Conservation (phyloP, 2,329 filamentous ascomycete genomes). For the Fusarium temperatum region DNA sequence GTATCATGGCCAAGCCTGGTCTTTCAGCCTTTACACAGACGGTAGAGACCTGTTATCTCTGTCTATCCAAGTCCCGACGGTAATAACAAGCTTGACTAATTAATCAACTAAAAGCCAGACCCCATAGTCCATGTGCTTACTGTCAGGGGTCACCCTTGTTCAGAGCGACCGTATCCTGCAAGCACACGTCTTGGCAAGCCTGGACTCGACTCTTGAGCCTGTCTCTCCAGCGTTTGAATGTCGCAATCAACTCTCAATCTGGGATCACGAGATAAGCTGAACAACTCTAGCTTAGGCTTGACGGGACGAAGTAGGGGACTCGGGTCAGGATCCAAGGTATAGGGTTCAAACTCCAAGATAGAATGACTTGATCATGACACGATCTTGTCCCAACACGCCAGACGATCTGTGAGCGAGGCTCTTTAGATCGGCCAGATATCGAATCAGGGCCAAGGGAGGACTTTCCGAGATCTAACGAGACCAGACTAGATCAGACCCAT, state of each 20-base stretch:
- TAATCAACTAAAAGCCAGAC: not conserved
- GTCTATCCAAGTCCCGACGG: not conserved
- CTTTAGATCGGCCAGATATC: not conserved
- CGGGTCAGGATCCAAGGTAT: not conserved
- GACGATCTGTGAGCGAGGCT: not conserved
- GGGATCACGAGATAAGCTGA: not conserved
- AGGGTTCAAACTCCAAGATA: not conserved
- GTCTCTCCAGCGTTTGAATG: not conserved
- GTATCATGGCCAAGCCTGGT: not conserved
- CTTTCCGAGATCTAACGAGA: not conserved
- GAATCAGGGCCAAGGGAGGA: not conserved
- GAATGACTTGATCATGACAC: not conserved
- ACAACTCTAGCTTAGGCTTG: not conserved
- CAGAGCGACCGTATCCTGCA: not conserved
- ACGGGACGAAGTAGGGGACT: not conserved
- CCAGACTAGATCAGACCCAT: not conserved
- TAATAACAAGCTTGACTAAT: not conserved
- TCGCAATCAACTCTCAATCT: not conserved
- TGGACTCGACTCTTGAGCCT: not conserved
- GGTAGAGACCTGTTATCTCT: not conserved
- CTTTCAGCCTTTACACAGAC: not conserved
- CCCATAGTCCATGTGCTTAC: not conserved
- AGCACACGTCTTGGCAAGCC: slow-evolving; percentile 15
- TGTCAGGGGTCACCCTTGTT: not conserved
- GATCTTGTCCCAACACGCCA: not conserved